Percentiles rank a stretch among this genome's conserved stretches.
Conservation (phyloP, 2,329 filamentous ascomycete genomes). For the Arachnomyces sp. region DNA sequence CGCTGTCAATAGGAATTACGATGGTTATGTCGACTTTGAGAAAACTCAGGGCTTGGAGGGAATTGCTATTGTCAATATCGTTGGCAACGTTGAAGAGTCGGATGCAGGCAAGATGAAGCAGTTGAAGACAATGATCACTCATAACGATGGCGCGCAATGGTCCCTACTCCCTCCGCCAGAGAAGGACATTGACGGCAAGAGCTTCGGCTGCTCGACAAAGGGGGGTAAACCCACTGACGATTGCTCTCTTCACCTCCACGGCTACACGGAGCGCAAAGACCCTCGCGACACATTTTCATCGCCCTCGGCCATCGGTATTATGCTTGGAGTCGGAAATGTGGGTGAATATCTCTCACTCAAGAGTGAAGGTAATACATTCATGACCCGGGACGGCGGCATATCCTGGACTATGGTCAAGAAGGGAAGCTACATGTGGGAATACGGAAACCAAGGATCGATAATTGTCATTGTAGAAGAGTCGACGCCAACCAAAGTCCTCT, state of each 20-base stretch:
- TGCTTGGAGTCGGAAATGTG: constrained; percentile 89
- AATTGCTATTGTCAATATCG: constrained; percentile 76
- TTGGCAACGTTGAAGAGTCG: constrained; percentile 62
- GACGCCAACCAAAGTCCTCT: constrained; percentile 57
- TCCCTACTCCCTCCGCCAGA: constrained; percentile 62
- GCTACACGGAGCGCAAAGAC: constrained; percentile 84
- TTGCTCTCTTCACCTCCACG: constrained; percentile 86
- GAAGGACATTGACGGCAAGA: constrained; percentile 61
- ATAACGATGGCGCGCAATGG: constrained; percentile 94
- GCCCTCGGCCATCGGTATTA: constrained; percentile 74
- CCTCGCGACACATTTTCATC: constrained; percentile 81
- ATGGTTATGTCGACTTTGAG: constrained; percentile 86
- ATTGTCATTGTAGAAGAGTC: constrained; percentile 75
- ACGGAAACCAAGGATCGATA: constrained; percentile 88
- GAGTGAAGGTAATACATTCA: constrained; percentile 76
- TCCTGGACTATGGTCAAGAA: constrained; percentile 80
- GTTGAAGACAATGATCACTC: constrained; percentile 83
- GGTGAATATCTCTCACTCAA: constrained; percentile 59
- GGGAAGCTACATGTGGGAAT: constrained; percentile 86
- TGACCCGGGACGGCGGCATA: constrained; percentile 84
- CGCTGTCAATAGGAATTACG: constrained; percentile 69
- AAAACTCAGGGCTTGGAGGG: constrained; percentile 90
- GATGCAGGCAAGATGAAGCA: constrained; percentile 61
- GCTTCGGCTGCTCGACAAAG: constrained; percentile 57
- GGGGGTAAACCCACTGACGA: constrained; percentile 47